Evolutionary conservation across 306 rosid genomes (phyloP).

Genomic region (Acacia acuminata): DNA sequence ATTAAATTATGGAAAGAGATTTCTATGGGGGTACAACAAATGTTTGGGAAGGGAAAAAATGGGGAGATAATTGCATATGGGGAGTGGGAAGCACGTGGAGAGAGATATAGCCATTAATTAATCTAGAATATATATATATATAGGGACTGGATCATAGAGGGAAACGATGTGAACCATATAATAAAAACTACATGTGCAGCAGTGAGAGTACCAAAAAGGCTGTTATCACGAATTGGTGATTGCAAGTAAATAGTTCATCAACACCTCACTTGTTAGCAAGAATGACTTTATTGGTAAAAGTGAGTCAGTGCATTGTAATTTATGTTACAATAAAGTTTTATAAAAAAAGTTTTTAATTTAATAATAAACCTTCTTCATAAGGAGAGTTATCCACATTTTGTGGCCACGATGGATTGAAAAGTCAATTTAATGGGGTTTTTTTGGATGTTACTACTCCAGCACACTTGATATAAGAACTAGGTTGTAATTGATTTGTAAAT

Average conservation of each 20-base stretch:
- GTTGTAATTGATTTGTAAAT: too few species aligned
- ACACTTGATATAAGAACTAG: too few species aligned
- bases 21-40: background rate
- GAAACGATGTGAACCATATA: background rate
- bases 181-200: background rate
- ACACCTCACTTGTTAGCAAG: too few species aligned
- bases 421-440: too few species aligned
- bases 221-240: background rate
- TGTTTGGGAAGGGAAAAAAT: background rate
- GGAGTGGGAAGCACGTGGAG: constrained; percentile 38
- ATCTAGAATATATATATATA: background rate
- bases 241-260: background rate
- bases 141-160: constrained; percentile 17
- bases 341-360: too few species aligned
- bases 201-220: constrained; percentile 11
- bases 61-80: constrained; percentile 13
- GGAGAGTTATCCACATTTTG: too few species aligned
- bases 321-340: too few species aligned
- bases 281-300: too few species aligned
- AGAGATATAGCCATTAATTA: constrained; percentile 11
- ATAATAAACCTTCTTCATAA: too few species aligned
- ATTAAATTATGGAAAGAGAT: background rate
- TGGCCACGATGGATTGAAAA: too few species aligned
- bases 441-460: too few species aligned
- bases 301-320: too few species aligned